Base-by-base conservation (phyloP, 345 rosid genomes). In the Erucastrum elatum region DNA sequence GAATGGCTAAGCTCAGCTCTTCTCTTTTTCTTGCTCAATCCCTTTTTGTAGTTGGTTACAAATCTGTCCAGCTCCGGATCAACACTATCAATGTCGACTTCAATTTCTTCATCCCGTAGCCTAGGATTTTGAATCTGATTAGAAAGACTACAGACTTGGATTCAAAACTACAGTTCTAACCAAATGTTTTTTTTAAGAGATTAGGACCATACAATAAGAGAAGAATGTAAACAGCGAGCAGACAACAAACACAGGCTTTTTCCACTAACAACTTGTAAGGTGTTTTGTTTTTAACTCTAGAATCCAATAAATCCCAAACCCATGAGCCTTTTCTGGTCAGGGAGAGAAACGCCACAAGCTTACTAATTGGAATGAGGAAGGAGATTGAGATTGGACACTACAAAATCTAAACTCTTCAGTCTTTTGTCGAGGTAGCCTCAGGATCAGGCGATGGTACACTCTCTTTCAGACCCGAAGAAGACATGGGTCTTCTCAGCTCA, bases 381-480 rank as follows among this genome's bases (percentile, higher is more conserved):
- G 67, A 77, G 77, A 44, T 46, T 30, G 33, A 72, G 4, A 29
- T 33, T 60, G 73, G 39, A 66, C 44, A 72, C 69, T 67, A 60
- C 49, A 71, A 56, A 59, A 33, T 59, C 64, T 41, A 72, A 44
- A 79, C 53, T 72, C 79, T 4, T 76, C 74, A 67, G 59, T 79
- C 78, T 60, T 73, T 79, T 37, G 70, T 37, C 17, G 46, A 61
- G 13, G 49, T 9, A 51, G 82, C 58, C 26, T 79, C 82, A 13
- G 12, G 70, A 51, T 74, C 70, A 68, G 78, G 49, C 13, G 70
- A 60, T 13, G 27, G 2, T 58, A 62, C 64, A 53, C 27, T 71
- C 68, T 92, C 97, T 82, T 84, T 90, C 76, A 81, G 97, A 72
- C 80, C 64, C 11, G 64, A 78, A 27, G 84, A 75, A 53, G 91